Evolutionary conservation across 805 yeast genomes (phyloP).

Genomic region (Kockiozyma suomiensis): DNA sequence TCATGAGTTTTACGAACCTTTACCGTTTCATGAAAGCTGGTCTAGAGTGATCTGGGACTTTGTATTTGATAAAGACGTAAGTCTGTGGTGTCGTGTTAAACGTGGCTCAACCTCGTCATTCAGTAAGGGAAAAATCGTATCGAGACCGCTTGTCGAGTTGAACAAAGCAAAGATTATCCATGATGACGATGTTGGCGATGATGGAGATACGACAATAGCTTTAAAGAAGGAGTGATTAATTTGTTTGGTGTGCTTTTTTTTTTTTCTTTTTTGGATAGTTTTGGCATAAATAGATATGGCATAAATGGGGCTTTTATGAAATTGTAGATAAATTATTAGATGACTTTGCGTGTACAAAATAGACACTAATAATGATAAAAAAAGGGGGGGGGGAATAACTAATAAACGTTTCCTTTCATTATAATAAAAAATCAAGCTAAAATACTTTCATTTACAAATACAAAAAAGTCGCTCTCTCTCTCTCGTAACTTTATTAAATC

Average conservation of each 20-base stretch:
- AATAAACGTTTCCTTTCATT: too few species aligned
- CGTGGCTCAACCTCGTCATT: conserved; percentile 46
- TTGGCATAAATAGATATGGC: not conserved
- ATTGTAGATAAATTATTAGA: not conserved
- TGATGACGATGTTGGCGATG: conserved; percentile 24
- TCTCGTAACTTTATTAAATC: not conserved
- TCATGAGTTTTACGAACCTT: conserved; percentile 74
- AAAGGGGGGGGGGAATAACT: too few species aligned
- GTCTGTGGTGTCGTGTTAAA: conserved; percentile 80
- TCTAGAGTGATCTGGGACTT: conserved; percentile 72
- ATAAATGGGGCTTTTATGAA: not conserved
- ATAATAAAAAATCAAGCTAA: too few species aligned
- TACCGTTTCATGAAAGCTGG: conserved; percentile 82
- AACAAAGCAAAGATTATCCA: conserved; percentile 8
- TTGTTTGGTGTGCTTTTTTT: not conserved
- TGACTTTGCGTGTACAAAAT: too few species aligned
- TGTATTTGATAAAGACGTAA: conserved; percentile 64
- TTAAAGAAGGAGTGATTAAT: not conserved
- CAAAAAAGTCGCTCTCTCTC: not conserved
- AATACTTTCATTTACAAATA: not conserved
- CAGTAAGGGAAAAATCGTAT: not conserved
- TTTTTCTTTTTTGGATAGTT: not conserved
- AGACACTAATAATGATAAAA: too few species aligned
- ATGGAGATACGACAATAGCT: conserved; percentile 4
- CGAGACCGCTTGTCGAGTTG: not conserved